A percentile compares a stretch with the other conserved stretches of the same genome.
These are phyloP conservation scores for Hapsidospora chrysogenum DNA, from an alignment of 495 filamentous ascomycete species.

Conservation along the genomic window DNA sequence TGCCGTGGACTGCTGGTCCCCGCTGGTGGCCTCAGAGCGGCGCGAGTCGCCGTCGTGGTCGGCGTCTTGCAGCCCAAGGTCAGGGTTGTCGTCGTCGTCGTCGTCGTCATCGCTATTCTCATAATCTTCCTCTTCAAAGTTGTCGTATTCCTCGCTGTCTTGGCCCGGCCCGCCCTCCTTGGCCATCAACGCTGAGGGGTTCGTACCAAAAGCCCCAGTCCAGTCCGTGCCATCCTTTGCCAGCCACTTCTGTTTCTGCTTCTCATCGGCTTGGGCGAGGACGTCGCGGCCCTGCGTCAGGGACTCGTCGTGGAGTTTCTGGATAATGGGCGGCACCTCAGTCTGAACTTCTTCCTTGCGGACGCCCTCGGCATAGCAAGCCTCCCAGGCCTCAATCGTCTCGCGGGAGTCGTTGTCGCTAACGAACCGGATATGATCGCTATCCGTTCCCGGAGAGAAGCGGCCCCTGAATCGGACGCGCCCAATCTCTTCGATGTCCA, in stretches of 20 bases:
- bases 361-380: slow-evolving; percentile 72
- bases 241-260: slow-evolving; percentile 64
- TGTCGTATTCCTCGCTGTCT: slow-evolving; percentile 25
- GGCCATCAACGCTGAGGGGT: slow-evolving; percentile 29
- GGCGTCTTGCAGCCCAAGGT: slow-evolving; percentile 31
- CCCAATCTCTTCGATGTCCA: slow-evolving; percentile 56
- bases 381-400: slow-evolving; percentile 89
- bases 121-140: slow-evolving; percentile 23
- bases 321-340: slow-evolving; percentile 48
- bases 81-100: slow-evolving; percentile 20
- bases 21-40: slow-evolving; percentile 1
- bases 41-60: slow-evolving; percentile 3
- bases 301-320: slow-evolving; percentile 62
- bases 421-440: slow-evolving; percentile 69
- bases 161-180: slow-evolving; percentile 9
- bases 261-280: slow-evolving; percentile 46
- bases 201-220: slow-evolving; percentile 65
- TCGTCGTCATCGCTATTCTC: slow-evolving; percentile 23
- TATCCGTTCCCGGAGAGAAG: slow-evolving; percentile 83
- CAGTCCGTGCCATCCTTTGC: slow-evolving; percentile 70
- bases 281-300: slow-evolving; percentile 65
- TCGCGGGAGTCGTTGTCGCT: slow-evolving; percentile 78
- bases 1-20: slow-evolving; percentile 6
- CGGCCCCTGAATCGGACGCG: slow-evolving; percentile 58
- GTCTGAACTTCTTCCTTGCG: slow-evolving; percentile 45